Base-by-base conservation (phyloP, 2,329 filamentous ascomycete genomes). In the Colletotrichum liaoningense region DNA sequence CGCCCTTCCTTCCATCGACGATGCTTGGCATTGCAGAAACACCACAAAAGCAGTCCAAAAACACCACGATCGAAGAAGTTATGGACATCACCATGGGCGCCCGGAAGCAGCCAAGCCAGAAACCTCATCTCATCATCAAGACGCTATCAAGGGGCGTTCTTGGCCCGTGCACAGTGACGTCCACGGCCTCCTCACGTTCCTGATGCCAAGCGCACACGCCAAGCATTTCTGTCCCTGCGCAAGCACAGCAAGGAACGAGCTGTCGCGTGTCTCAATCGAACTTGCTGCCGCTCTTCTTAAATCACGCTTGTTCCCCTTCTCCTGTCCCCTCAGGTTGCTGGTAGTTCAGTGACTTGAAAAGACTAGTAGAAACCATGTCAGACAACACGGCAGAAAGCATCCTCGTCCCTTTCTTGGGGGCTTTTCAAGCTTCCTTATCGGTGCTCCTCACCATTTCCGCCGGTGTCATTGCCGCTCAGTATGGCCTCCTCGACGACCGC, bases 401-500 rank as follows among this genome's bases (percentile, higher is more conserved):
- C 14, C 55, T 81, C 35, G 76, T 79, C 69, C 86, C 85, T 26
- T 84, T 87, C 71, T 71, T 86, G 1, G 85, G 82, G 1, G 86
- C 85, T 30, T 79, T 87, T 33, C 85, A 88, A 77, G 86, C 86
- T 30, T 83, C 81, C 62, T 77, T 87, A 33, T 86, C 86, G 0
- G 86, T 87, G 2, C 80, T 88, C 4, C 81, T 88, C 3, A 85
- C 86, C 28, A 85, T 88, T 28, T 80, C 75, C 24, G 86, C 86
- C 69, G 86, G 86, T 19, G 82, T 79, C 16, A 49, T 86, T 6
- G 83, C 85, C 0, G 84, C 84, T 1, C 78, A 80, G 49, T 78
- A 83, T 38, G 78, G 80, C 4, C 77, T 88, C 2, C 80, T 88
- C 5, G 79, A 81, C 49, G 75, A 79, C 28, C 58, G 69, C 4